Base-by-base conservation (phyloP, 2,329 filamentous ascomycete genomes). In the Coniella lustricola region DNA sequence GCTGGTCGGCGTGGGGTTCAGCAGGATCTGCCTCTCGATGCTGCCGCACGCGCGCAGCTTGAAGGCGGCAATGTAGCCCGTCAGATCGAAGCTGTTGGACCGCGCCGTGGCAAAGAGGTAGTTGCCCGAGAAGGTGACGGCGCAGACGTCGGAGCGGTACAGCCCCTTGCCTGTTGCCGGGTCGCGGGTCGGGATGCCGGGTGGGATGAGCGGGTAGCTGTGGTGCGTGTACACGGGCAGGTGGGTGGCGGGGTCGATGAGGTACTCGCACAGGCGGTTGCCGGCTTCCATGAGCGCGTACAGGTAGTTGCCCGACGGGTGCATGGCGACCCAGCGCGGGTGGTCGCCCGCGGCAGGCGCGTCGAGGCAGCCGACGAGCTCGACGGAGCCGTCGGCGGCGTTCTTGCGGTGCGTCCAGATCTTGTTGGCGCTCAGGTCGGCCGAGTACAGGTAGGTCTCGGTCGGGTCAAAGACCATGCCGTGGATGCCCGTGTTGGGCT, bases 251-350 rank as follows among this genome's bases (percentile, higher is more conserved):
- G 82, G 78, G 64, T 93, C 85, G 66, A 95, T 81, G 55, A 86
- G 76, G 66, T 93, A 95, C 59, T 90, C 85, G 64, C 81, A 88
- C 49, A 95, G 69, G 44, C 84, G 75, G 70, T 95, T 95, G 47
- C 88, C 87, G n/a, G 83, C 84, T 67, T 95, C 89, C 86, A 93
- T 94, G 57, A 95, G 74, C 7, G 79, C 87, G 67, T 94, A 95
- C 49, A 95, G 75, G 65, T 89, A 90, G 50, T 82, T 77, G 17
- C 87, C 87, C 1, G 78, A 78, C 3, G 84, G 84, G 64, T 91
- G 86, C 63, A 94, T 84, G 57, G 87, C 87, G 13, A 94, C 86
- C 89, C 89, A 95, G 60, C 89, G 80, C 14, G 89, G 89, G 64
- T 93, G 89, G 65, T 95, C 89, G 52, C 75, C 75, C 3, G 77